Evolutionary conservation across 2,329 filamentous ascomycete species (phyloP), one percentile per base, ranked within the genome.

Genomic region (Metarhizium album): DNA sequence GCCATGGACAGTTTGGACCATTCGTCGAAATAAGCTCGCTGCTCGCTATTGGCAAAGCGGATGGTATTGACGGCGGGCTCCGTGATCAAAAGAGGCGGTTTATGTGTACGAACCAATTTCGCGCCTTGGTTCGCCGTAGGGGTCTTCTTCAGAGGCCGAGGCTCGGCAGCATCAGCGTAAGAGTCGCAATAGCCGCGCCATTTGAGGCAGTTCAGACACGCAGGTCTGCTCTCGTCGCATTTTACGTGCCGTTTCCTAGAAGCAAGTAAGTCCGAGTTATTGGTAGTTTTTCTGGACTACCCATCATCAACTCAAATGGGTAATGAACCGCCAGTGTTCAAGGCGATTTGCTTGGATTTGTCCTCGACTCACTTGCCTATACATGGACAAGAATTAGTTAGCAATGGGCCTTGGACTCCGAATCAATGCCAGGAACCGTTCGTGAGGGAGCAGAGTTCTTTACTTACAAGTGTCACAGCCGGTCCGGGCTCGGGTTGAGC

Each of bases 201-300:
- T 57, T 67, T 70, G 50, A 70, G 58, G 50, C 69, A 71, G 46
- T 70, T 71, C 33, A 67, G 60, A 52, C 69, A 71, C 4, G 66
- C 62, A 18, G 69, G 69, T 37, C 66, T 65, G 23, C 67, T 66
- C 55, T 71, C 69, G 46, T 71, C 69, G 50, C 69, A 71, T 56
- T 71, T 71, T 37, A 71, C 64, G 54, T 71, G 69, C 20, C 69
- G 68, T 49, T 69, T 70, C 48, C 67, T 70, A 46, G 42, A 16
- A 31, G 20, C 18, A 37, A 24, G 20, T 23, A 43, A 43, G 22
- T 24, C 22, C 3, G 7, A 1, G 40, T 13, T n/a, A 5, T 43
- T 24, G 22, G 40, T 43, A 13, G 11, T 43, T 9, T n/a, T 27
- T 3, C 20, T 9, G 7, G 3, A 37, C 18, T 27, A 38, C 46